These are phyloP conservation scores for Boletellus sp. DNA, from an alignment of 1,284 basidiomycete species.

Conservation along the genomic window DNA sequence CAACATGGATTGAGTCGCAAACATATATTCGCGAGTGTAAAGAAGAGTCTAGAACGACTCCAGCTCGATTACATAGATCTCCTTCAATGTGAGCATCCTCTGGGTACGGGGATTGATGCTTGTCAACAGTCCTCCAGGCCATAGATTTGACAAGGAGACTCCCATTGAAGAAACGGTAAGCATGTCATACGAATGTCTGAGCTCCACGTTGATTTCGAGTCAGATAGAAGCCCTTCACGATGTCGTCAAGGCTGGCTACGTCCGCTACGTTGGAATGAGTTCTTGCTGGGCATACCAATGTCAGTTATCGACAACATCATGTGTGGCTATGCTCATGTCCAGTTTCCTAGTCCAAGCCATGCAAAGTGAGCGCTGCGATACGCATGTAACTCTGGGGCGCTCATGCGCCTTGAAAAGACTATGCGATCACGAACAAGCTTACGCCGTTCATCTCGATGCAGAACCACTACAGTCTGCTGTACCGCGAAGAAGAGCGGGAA, in stretches of 20 bases:
- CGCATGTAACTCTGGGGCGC: background rate
- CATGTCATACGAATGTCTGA: background rate
- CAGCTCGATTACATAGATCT: conserved; percentile 71
- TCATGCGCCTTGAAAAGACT: conserved; percentile 19
- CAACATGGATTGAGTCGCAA: conserved; percentile 55
- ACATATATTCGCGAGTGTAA: conserved; percentile 74
- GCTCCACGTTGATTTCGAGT: background rate
- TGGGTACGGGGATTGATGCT: background rate
- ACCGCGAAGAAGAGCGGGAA: conserved; percentile 56
- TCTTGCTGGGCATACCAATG: conserved; percentile 40
- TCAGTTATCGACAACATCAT: conserved; percentile 13
- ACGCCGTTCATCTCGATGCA: conserved; percentile 61
- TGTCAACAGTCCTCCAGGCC: conserved; percentile 15
- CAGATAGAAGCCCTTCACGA: conserved; percentile 59
- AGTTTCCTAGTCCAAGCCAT: conserved; percentile 31
- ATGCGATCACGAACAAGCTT: conserved; percentile 40
- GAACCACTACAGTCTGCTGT: conserved; percentile 46
- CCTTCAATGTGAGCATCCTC: conserved; percentile 46
- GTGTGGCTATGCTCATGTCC: conserved; percentile 1
- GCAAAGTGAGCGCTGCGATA: conserved; percentile 29
- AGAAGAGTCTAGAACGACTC: conserved; percentile 61
- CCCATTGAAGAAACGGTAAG: conserved; percentile 34
- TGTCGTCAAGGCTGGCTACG: conserved; percentile 51
- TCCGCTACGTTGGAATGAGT: conserved; percentile 57
- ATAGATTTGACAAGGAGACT: conserved; percentile 31